These are phyloP conservation scores for Neofusicoccum sp. DNA, from an alignment of 2,329 filamentous ascomycete genomes.

Conservation along the genomic window DNA sequence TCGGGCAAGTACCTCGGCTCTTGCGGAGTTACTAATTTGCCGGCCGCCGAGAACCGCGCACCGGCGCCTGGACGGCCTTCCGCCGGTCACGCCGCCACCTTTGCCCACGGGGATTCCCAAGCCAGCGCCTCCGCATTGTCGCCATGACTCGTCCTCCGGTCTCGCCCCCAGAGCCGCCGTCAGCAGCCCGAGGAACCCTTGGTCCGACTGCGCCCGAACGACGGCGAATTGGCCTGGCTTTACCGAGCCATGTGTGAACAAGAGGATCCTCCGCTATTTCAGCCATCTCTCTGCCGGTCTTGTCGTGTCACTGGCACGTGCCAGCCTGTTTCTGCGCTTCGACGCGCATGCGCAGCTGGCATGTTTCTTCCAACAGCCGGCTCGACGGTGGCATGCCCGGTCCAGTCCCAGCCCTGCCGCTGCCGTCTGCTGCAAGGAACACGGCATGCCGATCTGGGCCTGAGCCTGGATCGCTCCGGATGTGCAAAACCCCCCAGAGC, in stretches of 20 bases:
- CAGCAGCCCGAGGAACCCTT: neutral
- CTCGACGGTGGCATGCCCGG: neutral
- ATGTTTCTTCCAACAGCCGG: neutral
- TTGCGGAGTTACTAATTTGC: neutral
- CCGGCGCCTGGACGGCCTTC: neutral
- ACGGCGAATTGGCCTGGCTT: neutral
- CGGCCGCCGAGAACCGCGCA: conserved; percentile 7
- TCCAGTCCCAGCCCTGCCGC: neutral
- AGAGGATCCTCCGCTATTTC: too few species aligned
- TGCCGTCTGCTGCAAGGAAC: neutral
- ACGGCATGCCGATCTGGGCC: too few species aligned
- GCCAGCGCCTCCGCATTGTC: neutral
- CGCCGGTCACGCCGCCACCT: neutral
- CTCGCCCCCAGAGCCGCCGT: neutral
- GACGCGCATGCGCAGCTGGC: too few species aligned
- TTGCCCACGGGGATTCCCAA: conserved; percentile 5
- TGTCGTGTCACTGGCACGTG: neutral
- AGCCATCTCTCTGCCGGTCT: too few species aligned
- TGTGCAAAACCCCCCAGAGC: too few species aligned
- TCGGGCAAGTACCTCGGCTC: conserved; percentile 13
- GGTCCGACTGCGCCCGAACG: neutral
- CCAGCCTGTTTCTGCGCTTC: neutral
- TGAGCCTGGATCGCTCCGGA: too few species aligned
- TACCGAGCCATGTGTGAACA: neutral
- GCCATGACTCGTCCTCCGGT: conserved; percentile 3